These are phyloP conservation scores for Cytospora mali DNA, from an alignment of 2,329 filamentous ascomycete genomes.

Conservation along the genomic window DNA sequence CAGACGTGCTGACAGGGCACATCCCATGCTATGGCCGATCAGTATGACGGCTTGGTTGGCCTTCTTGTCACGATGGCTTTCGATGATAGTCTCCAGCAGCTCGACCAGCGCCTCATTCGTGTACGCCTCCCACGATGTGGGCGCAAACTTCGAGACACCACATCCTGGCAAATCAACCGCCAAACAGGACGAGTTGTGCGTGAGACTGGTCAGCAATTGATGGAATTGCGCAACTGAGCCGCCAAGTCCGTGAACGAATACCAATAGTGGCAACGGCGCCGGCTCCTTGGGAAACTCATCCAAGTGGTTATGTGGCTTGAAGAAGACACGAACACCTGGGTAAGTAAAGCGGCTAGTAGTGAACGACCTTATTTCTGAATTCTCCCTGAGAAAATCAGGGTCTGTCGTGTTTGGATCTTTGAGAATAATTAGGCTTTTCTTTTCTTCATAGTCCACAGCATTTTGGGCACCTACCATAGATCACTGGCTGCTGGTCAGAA, in stretches of 20 bases:
- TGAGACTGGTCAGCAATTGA: conserved; percentile 76
- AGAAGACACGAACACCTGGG: conserved; percentile 78
- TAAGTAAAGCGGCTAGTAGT: conserved; percentile 73
- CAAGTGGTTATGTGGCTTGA: conserved; percentile 78
- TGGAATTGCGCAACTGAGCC: conserved; percentile 89
- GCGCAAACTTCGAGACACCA: conserved; percentile 75
- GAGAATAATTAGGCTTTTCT: not conserved
- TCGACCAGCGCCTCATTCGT: conserved; percentile 73
- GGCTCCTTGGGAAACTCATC: conserved; percentile 76
- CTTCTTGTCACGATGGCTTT: conserved; percentile 68
- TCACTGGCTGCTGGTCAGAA: not conserved
- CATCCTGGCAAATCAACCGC: conserved; percentile 91
- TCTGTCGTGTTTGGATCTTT: conserved; percentile 60
- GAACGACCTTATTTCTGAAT: conserved; percentile 72
- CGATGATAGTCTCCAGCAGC: conserved; percentile 74
- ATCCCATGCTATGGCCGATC: conserved; percentile 90
- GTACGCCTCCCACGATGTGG: conserved; percentile 76
- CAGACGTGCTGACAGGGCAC: conserved; percentile 73
- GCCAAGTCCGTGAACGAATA: conserved; percentile 93
- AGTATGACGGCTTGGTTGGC: conserved; percentile 73
- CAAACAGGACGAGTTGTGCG: conserved; percentile 81
- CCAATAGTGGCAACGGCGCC: conserved; percentile 76
- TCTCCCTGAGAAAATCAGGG: conserved; percentile 76
- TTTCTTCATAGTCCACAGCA: no score
- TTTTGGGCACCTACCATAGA: conserved; percentile 12